Percentiles rank a stretch among this genome's conserved stretches.
Evolutionary conservation across 495 filamentous ascomycete species (phyloP).

Genomic region (Usnea hakonensis): DNA sequence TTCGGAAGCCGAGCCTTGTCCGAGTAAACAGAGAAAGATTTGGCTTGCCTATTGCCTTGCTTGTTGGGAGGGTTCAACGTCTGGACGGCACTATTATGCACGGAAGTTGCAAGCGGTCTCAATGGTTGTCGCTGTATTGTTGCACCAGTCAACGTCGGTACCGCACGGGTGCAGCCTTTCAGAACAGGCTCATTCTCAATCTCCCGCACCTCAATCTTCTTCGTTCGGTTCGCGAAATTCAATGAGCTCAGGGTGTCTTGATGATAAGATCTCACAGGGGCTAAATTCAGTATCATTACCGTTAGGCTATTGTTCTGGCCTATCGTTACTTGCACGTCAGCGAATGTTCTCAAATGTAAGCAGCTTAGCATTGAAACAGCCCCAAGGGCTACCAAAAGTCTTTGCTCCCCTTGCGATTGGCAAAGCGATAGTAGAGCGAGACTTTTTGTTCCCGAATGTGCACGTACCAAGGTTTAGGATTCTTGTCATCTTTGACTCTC

Average conservation of each 20-base stretch:
- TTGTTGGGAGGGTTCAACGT: slow-evolving; percentile 44
- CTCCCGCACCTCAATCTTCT: slow-evolving; percentile 92
- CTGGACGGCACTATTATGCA: slow-evolving; percentile 34
- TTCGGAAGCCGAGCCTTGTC: slow-evolving; percentile 47
- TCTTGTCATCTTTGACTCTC: slow-evolving; percentile 95
- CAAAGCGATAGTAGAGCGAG: neutral
- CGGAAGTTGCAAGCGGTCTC: slow-evolving; percentile 55
- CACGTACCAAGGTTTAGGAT: slow-evolving; percentile 53
- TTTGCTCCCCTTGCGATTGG: neutral
- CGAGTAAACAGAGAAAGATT: slow-evolving; percentile 75
- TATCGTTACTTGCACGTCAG: slow-evolving; percentile 36
- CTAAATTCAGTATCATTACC: slow-evolving; percentile 93
- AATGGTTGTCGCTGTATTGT: slow-evolving; percentile 64
- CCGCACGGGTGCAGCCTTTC: slow-evolving; percentile 56
- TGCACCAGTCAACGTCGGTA: slow-evolving; percentile 38
- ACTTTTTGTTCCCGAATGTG: neutral
- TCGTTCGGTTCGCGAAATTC: slow-evolving; percentile 91
- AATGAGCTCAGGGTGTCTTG: slow-evolving; percentile 88
- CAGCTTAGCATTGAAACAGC: neutral
- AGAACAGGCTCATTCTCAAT: slow-evolving; percentile 88
- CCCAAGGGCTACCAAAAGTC: neutral
- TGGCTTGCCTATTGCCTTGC: slow-evolving; percentile 62
- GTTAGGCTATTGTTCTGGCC: slow-evolving; percentile 92
- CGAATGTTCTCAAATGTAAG: neutral
- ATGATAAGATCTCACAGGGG: slow-evolving; percentile 78